Conservation (phyloP, 129 eudicot genomes). For the Calendula officinalis region DNA sequence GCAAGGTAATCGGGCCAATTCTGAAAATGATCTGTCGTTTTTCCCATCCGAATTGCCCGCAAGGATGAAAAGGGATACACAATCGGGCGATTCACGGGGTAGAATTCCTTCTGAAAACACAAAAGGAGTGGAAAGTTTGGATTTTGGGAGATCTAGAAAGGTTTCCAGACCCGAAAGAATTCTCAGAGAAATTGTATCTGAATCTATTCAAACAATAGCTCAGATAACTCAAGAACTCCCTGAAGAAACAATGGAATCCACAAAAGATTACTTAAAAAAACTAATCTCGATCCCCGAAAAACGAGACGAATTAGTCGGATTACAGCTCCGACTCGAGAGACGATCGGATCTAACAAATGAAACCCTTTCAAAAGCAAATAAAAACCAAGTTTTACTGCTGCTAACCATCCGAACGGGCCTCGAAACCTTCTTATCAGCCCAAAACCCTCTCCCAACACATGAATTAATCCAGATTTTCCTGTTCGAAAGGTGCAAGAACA, state of each 20-base stretch:
- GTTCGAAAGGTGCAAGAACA: constrained; percentile 65
- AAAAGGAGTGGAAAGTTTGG: constrained; percentile 50
- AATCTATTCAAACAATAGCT: constrained; percentile 72
- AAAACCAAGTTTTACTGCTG: constrained; percentile 61
- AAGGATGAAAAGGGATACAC: constrained; percentile 58
- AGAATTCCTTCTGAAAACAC: constrained; percentile 43
- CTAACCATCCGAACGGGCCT: constrained; percentile 69
- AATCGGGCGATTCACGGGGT: constrained; percentile 67
- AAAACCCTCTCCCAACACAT: constrained; percentile 34
- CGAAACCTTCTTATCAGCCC: constrained; percentile 49
- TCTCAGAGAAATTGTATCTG: constrained; percentile 69
- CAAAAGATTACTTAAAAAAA: constrained; percentile 65
- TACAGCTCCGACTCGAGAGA: constrained; percentile 62
- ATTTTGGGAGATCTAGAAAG: constrained; percentile 45
- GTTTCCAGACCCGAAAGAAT: constrained; percentile 71
- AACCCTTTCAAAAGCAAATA: constrained; percentile 64
- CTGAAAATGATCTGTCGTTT: constrained; percentile 54
- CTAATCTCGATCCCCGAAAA: constrained; percentile 50
- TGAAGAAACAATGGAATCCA: constrained; percentile 64
- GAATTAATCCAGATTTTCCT: constrained; percentile 74
- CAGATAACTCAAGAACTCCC: constrained; percentile 70
- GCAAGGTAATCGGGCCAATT: constrained; percentile 48
- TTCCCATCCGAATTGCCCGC: constrained; percentile 90
- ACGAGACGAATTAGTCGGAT: constrained; percentile 56
- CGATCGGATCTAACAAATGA: constrained; percentile 73